These are phyloP conservation scores for Remersonia thermophila DNA, from an alignment of 2,329 filamentous ascomycete species.

Conservation along the genomic window DNA sequence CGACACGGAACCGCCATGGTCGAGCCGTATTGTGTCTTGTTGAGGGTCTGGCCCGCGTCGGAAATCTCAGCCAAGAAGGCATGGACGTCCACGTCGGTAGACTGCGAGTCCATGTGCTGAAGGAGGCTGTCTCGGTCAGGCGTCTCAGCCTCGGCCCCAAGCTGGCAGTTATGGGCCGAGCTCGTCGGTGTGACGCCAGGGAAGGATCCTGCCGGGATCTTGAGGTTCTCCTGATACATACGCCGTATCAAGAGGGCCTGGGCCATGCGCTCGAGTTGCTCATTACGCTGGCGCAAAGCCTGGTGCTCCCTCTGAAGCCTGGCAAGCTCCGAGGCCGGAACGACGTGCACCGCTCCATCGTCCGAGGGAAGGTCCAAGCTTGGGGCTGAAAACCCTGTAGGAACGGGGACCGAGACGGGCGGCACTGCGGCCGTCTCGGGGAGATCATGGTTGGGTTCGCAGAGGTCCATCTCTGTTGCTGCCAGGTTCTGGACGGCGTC, in stretches of 20 bases:
- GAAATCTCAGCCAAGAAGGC: constrained; percentile 19
- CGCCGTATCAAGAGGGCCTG: constrained; percentile 7
- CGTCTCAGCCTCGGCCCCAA: no score
- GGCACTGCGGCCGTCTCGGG: no score
- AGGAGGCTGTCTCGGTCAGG: constrained; percentile 17
- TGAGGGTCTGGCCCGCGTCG: constrained; percentile 12
- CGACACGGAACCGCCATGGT: constrained; percentile 3
- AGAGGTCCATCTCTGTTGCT: background rate
- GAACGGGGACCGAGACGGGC: no score
- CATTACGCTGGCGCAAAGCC: constrained; percentile 9
- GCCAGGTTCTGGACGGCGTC: background rate
- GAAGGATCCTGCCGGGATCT: background rate
- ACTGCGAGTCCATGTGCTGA: constrained; percentile 20
- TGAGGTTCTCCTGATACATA: constrained; percentile 3
- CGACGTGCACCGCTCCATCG: constrained; percentile 2
- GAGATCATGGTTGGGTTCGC: background rate
- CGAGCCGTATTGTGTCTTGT: constrained; percentile 15
- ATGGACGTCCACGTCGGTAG: constrained; percentile 15
- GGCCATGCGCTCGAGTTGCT: constrained; percentile 11
- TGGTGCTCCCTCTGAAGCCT: constrained; percentile 12
- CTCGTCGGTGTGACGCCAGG: background rate
- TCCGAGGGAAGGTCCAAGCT: no score
- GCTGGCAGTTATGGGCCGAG: no score
- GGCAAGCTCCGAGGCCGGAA: constrained; percentile 10
- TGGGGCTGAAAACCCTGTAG: no score